These are phyloP conservation scores for Fistulifera pelliculosa DNA, from an alignment of 108 stramenopile genomes.

Conservation along the genomic window DNA sequence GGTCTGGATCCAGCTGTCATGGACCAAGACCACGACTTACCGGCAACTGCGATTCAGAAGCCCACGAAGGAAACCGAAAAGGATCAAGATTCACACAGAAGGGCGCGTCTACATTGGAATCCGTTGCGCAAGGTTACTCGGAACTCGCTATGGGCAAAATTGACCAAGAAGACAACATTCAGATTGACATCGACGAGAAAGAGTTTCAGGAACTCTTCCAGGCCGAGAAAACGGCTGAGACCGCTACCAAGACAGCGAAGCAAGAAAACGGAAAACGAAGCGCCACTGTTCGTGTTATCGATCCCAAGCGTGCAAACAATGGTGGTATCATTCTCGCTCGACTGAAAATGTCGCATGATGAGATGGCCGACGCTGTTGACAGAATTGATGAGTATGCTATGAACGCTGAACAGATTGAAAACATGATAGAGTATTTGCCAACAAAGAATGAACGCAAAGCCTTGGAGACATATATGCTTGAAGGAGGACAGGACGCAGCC, in stretches of 20 bases:
- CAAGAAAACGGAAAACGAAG: conserved; percentile 11
- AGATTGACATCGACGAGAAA: conserved; percentile 76
- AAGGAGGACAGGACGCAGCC: conserved; percentile 55
- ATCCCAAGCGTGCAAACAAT: conserved; percentile 87
- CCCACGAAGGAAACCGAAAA: conserved; percentile 21
- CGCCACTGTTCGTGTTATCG: conserved; percentile 69
- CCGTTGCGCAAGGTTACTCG: conserved; percentile 53
- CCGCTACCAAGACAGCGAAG: conserved; percentile 1
- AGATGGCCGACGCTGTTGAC: conserved; percentile 78
- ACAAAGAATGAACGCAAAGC: conserved; percentile 60
- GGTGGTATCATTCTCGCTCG: conserved; percentile 87
- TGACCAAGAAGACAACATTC: conserved; percentile 58
- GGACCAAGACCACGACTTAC: conserved; percentile 82
- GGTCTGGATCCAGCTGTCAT: conserved; percentile 64
- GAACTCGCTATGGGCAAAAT: conserved; percentile 81
- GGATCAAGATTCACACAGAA: conserved; percentile 63
- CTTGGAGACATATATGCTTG: conserved; percentile 68
- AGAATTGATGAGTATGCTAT: conserved; percentile 56
- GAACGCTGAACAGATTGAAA: conserved; percentile 74
- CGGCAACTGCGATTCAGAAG: conserved; percentile 27
- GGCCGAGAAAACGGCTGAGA: conserved; percentile 39
- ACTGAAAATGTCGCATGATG: conserved; percentile 76
- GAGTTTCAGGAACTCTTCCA: conserved; percentile 78
- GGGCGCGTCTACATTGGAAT: conserved; percentile 87
- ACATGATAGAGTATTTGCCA: conserved; percentile 83